These are phyloP conservation scores for Hypoxylon sp. DNA, from an alignment of 2,329 filamentous ascomycete species.

Conservation along the genomic window DNA sequence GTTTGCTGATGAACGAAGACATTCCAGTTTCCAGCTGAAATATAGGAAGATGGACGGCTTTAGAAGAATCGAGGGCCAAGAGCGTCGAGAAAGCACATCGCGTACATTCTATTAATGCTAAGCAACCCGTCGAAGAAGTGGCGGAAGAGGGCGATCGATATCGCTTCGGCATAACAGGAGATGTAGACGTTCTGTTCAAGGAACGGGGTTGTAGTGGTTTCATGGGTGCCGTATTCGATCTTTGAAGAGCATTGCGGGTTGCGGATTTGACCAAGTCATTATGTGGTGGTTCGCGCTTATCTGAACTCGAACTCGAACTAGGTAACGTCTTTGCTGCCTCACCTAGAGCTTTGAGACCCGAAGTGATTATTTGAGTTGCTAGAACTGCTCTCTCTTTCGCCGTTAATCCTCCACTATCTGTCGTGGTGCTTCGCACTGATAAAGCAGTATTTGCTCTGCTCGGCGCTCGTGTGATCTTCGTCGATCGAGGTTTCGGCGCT, in stretches of 20 bases:
- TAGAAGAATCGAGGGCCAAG: constrained; percentile 68
- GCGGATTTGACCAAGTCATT: constrained; percentile 58
- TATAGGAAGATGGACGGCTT: constrained; percentile 69
- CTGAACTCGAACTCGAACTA: constrained; percentile 52
- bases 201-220: constrained; percentile 74
- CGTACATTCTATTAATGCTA: constrained; percentile 77
- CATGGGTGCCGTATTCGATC: constrained; percentile 72
- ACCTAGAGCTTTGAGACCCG: constrained; percentile 76
- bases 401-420: constrained; percentile 61
- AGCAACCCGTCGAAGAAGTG: constrained; percentile 60
- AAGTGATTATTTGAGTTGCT: constrained; percentile 81
- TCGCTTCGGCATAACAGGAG: constrained; percentile 60
- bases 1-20: constrained; percentile 76
- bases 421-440: constrained; percentile 45
- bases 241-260: constrained; percentile 62
- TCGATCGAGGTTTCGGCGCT: constrained; percentile 54
- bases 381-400: constrained; percentile 75
- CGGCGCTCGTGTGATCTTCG: constrained; percentile 47
- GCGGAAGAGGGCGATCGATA: constrained; percentile 48
- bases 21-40: constrained; percentile 82
- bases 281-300: constrained; percentile 53
- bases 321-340: constrained; percentile 71
- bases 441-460: constrained; percentile 44
- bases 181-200: constrained; percentile 72
- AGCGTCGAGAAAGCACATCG: constrained; percentile 77